Evolutionary conservation across 2,329 filamentous ascomycete genomes (phyloP).

Genomic region (Nemania diffusa): DNA sequence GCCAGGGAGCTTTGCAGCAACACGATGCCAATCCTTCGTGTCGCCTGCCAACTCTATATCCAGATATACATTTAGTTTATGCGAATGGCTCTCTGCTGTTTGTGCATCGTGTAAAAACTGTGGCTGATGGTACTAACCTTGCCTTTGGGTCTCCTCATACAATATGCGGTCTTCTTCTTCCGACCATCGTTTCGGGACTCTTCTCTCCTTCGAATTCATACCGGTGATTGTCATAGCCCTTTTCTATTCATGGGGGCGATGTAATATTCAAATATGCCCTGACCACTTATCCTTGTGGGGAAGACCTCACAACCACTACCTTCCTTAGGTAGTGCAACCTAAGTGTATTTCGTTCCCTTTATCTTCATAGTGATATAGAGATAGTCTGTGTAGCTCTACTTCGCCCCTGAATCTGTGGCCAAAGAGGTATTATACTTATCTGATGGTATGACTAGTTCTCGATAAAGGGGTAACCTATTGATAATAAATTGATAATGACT

Average conservation of each 20-base stretch:
- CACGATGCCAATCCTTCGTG: conserved; percentile 32
- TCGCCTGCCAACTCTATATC: conserved; percentile 13
- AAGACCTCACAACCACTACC: not conserved
- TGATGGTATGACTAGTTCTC: not conserved
- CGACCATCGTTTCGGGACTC: conserved; percentile 36
- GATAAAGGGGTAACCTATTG: not conserved
- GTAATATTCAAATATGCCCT: not conserved
- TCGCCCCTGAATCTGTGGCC: not conserved
- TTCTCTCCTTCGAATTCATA: conserved; percentile 31
- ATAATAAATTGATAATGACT: not conserved
- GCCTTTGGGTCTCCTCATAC: conserved; percentile 34
- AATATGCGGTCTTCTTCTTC: conserved; percentile 38
- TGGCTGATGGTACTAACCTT: conserved; percentile 17
- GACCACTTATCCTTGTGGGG: not conserved
- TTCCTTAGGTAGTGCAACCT: conserved; percentile 5
- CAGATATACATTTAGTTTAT: not conserved
- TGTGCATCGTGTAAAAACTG: not conserved
- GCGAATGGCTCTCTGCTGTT: not conserved
- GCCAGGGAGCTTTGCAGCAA: conserved; percentile 34
- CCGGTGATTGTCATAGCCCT: not conserved
- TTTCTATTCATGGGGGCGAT: not conserved
- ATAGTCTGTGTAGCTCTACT: not conserved
- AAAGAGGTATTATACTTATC: not conserved
- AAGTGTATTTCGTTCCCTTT: not conserved
- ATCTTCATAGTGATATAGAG: not conserved